These are phyloP conservation scores for Hypoxylon sp. DNA, from an alignment of 2,329 filamentous ascomycete species.

Conservation along the genomic window DNA sequence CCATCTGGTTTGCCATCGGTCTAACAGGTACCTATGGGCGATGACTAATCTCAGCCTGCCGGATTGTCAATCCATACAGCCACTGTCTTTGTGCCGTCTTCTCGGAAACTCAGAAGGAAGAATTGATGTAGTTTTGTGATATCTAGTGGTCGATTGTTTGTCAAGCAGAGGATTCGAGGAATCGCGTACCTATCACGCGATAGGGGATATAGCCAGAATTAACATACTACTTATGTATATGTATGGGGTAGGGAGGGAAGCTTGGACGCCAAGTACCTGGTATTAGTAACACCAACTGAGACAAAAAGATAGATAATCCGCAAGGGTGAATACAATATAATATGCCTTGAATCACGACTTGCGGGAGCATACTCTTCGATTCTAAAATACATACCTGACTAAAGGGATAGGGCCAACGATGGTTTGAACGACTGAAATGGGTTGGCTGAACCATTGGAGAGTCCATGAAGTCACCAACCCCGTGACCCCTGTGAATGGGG, in stretches of 20 bases:
- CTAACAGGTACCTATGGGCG: background rate
- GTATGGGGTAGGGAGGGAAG: background rate
- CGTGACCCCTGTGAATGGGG: conserved; percentile 10
- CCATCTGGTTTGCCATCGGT: background rate
- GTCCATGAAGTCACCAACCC: conserved; percentile 12
- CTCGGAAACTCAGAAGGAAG: background rate
- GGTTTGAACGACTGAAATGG: background rate
- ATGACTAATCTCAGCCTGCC: background rate
- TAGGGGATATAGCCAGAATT: background rate
- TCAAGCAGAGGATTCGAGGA: background rate
- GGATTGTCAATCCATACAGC: background rate
- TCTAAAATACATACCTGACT: background rate
- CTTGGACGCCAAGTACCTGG: background rate
- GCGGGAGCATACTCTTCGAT: background rate
- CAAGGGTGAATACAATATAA: background rate
- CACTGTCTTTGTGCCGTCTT: background rate
- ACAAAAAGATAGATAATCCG: background rate
- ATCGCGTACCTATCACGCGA: background rate
- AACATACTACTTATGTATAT: no score
- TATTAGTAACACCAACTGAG: background rate
- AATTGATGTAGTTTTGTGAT: background rate
- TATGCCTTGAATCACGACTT: conserved; percentile 3
- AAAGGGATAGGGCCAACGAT: background rate
- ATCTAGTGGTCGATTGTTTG: background rate
- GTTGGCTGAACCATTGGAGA: background rate